phyloP scores from a whole-genome alignment of 2,329 filamentous ascomycete species.

The Colletotrichum neosansevieriae region DNA sequence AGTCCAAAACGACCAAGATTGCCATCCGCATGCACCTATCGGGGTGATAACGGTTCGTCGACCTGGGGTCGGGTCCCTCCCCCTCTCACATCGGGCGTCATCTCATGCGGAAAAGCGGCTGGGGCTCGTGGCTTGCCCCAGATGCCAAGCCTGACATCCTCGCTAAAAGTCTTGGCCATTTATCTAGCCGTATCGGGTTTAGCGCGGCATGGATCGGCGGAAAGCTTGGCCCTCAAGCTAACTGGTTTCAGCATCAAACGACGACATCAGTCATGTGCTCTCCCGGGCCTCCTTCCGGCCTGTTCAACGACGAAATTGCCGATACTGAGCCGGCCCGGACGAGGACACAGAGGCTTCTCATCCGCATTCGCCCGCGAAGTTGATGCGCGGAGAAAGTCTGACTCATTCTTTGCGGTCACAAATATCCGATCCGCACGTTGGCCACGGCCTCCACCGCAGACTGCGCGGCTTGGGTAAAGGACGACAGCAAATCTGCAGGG shows the following conservation, averaged over 20 bases:
- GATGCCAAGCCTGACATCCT: conserved; percentile 5
- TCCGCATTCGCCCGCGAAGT: too few relatives aligned
- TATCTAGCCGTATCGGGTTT: conserved; percentile 2
- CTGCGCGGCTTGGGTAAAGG: too few relatives aligned
- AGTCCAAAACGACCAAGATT: background rate
- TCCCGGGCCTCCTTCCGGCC: background rate
- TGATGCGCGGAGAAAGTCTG: too few relatives aligned
- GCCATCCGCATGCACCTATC: background rate
- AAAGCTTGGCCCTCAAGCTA: conserved; percentile 3
- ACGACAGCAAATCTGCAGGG: too few relatives aligned
- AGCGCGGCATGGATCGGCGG: background rate
- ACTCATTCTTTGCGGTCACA: too few relatives aligned
- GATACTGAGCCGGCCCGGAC: too few relatives aligned
- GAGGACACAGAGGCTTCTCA: too few relatives aligned
- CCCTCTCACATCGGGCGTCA: background rate
- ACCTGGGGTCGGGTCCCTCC: background rate
- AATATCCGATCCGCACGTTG: too few relatives aligned
- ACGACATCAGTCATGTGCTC: background rate
- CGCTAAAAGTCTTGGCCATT: conserved; percentile 8
- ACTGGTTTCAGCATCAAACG: background rate
- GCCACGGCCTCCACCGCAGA: too few relatives aligned
- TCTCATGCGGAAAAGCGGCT: background rate
- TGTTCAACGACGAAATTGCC: too few relatives aligned
- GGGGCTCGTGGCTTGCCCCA: conserved; percentile 3
- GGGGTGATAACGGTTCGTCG: conserved; percentile 1